phyloP scores from a whole-genome alignment of 2,329 filamentous ascomycete species.

The Fusarium sp. region DNA sequence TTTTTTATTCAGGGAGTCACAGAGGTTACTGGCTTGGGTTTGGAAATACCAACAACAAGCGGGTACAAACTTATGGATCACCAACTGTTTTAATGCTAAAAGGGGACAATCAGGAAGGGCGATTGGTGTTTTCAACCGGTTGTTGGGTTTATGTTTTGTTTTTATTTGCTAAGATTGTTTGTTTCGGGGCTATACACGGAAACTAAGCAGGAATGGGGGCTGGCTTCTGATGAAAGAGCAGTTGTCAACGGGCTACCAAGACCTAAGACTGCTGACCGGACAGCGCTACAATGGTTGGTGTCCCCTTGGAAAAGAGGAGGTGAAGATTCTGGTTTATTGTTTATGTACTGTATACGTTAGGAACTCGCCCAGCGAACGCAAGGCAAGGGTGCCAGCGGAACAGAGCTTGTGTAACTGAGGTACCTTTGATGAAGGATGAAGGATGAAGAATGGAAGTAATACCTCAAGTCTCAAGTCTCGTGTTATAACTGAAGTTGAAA shows the following conservation, averaged over 20 bases:
- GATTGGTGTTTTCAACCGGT: slow-evolving; percentile 24
- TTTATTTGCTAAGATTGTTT: slow-evolving; percentile 7
- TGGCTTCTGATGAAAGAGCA: neutral
- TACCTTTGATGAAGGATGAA: no score
- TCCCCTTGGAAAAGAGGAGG: neutral
- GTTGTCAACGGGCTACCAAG: neutral
- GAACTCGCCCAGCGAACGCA: no score
- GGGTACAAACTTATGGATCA: slow-evolving; percentile 3
- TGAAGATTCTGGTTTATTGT: neutral
- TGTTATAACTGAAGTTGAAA: neutral
- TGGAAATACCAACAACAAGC: neutral
- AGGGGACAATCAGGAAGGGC: slow-evolving; percentile 8
- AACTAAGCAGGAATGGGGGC: neutral
- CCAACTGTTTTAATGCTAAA: neutral
- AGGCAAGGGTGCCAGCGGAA: no score
- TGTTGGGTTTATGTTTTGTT: slow-evolving; percentile 12
- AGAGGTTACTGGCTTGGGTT: slow-evolving; percentile 10
- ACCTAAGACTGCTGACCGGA: neutral
- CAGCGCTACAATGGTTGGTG: neutral
- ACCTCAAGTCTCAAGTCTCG: no score
- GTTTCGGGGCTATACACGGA: slow-evolving; percentile 3
- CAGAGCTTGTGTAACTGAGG: neutral
- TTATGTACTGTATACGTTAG: neutral
- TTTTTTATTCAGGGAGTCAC: slow-evolving; percentile 9
- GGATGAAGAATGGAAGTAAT: neutral